Conservation (phyloP, 805 yeast genomes). For the Soucietia sequanensis region DNA sequence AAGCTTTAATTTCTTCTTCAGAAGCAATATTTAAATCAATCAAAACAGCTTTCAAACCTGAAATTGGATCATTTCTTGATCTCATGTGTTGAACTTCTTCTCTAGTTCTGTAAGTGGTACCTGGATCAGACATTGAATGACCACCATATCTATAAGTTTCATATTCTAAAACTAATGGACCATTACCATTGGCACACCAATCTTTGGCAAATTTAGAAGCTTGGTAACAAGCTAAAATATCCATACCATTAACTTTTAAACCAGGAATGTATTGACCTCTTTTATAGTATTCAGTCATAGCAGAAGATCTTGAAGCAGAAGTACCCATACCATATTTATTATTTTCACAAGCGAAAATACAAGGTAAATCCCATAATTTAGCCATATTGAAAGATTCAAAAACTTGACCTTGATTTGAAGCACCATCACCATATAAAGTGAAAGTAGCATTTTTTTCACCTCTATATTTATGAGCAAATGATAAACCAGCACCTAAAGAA, state of each 20-base stretch:
- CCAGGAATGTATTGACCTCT: constrained; percentile 99
- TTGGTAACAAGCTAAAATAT: constrained; percentile 89
- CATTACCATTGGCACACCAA: constrained; percentile 90
- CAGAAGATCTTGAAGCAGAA: constrained; percentile 94
- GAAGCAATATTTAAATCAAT: constrained; percentile 82
- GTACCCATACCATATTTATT: constrained; percentile 99
- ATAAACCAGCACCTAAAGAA: constrained; percentile 95
- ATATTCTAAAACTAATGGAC: constrained; percentile 93
- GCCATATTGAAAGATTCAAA: constrained; percentile 99
- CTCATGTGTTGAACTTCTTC: constrained; percentile 99
- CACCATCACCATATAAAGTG: constrained; percentile 97
- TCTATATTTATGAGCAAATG: constrained; percentile 96
- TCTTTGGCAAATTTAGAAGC: constrained; percentile 97
- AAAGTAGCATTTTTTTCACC: constrained; percentile 77
- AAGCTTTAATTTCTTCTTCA: constrained; percentile 90
- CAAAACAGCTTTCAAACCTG: constrained; percentile 87
- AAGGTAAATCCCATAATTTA: constrained; percentile 95
- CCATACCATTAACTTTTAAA: constrained; percentile 98
- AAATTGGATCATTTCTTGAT: constrained; percentile 96
- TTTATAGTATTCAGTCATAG: constrained; percentile 94
- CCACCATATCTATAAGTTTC: constrained; percentile 99
- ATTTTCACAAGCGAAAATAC: constrained; percentile 95
- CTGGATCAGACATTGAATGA: constrained; percentile 99
- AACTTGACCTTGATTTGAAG: constrained; percentile 99
- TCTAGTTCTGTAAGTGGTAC: constrained; percentile 99